Base-by-base conservation (phyloP, 169 alveolate species). In the Plasmodium gallinaceum region DNA sequence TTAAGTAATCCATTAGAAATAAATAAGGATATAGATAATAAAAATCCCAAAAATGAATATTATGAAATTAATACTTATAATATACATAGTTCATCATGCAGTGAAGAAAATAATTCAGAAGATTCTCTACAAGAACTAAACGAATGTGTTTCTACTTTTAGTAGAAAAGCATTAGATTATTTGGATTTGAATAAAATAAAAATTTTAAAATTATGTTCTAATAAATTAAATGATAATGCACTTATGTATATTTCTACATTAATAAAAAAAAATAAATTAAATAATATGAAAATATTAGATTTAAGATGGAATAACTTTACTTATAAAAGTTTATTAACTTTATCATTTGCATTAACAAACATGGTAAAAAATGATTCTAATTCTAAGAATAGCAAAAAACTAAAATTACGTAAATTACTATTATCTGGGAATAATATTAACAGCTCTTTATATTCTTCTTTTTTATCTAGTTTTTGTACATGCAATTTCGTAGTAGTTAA, bases 231-330 rank as follows among this genome's bases (percentile, higher is more conserved):
- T 52, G 89, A 78, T 64, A 76, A 78, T 78, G 89, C 89, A 16
- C 76, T 78, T 42, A 78, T 65, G 68, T 52, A 78, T 54, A 64
- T 78, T 18, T 78, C 78, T 12, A 78, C 68, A 22, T 58, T 78
- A 8, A 78, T 78, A 48, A 78, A 78, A 78, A 78, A 78, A 45
- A 69, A 78, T 12, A 64, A 78, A 37, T 62, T 78, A 51, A 57
- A 58, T 37, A 64, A 65, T 64, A n/a, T 78, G 22, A 78, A 64
- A 78, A 24, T 78, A 7, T 69, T 78, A 10, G 89, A 78, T 51
- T 65, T 78, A 43, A 32, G 89, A 43, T 78, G 89, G 89, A 78
- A 78, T 64, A 78, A 78, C 39, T 78, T 78, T 45, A 78, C 89
- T 7, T 78, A 78, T 46, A 78, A 69, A 78, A 78, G 89, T 57